Percentiles rank a stretch among this genome's conserved stretches.
Evolutionary conservation across 129 eudicot genomes (phyloP).

Genomic region (Helianthus annuus): DNA sequence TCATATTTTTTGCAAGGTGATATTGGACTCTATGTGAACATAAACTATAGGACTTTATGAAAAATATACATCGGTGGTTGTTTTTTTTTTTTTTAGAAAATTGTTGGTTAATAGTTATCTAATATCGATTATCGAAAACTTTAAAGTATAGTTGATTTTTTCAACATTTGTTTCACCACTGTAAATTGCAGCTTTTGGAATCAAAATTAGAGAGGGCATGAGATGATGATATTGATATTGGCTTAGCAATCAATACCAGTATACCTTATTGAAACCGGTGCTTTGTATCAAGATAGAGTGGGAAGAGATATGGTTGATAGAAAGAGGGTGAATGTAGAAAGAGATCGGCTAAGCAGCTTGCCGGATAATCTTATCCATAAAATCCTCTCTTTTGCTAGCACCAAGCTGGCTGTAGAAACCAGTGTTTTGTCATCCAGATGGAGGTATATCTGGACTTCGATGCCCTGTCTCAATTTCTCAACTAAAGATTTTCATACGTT

Average conservation of each 20-base stretch:
- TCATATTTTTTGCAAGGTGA: no score
- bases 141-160: background rate
- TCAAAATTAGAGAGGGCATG: background rate
- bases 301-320: background rate
- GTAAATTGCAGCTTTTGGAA: background rate
- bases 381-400: constrained; percentile 17
- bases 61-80: no score
- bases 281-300: background rate
- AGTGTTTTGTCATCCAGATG: constrained; percentile 11
- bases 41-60: no score
- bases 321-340: background rate
- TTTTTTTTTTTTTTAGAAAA: no score
- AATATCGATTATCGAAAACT: no score
- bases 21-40: no score
- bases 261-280: no score
- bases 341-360: constrained; percentile 22
- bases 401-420: background rate
- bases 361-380: constrained; percentile 21
- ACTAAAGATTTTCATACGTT: background rate
- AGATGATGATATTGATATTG: no score
- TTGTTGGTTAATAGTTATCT: no score
- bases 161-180: background rate
- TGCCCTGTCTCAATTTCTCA: background rate
- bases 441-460: background rate
- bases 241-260: no score